These are phyloP conservation scores for Crotalaria pallida DNA, from an alignment of 306 rosid genomes.

Conservation along the genomic window DNA sequence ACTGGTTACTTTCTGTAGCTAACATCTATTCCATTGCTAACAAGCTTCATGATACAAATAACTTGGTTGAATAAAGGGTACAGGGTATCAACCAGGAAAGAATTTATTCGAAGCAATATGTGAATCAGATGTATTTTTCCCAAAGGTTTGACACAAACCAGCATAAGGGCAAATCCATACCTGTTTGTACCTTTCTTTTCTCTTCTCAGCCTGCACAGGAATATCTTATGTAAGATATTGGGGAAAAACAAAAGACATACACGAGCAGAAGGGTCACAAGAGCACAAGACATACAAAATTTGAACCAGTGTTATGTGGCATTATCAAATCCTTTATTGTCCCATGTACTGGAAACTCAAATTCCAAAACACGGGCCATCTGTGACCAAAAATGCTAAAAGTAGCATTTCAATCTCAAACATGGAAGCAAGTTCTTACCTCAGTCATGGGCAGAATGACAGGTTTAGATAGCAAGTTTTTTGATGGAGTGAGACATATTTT, in stretches of 20 bases:
- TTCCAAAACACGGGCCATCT: background rate
- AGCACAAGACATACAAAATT: slow-evolving; percentile 5
- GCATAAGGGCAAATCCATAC: slow-evolving; percentile 35
- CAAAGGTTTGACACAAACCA: background rate
- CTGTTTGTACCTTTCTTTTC: slow-evolving; percentile 72
- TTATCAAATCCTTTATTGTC: background rate
- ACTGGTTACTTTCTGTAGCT: background rate
- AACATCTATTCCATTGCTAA: slow-evolving; percentile 1
- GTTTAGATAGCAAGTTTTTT: background rate
- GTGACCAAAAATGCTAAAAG: background rate
- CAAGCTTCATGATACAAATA: slow-evolving; percentile 15
- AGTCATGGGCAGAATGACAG: background rate
- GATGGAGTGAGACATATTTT: background rate
- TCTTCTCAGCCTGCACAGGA: slow-evolving; percentile 62
- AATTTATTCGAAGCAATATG: slow-evolving; percentile 1
- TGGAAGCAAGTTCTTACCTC: background rate
- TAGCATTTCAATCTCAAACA: background rate
- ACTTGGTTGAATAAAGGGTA: slow-evolving; percentile 1
- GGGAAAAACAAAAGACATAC: background rate
- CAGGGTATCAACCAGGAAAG: slow-evolving; percentile 4
- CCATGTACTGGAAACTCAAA: background rate
- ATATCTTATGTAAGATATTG: slow-evolving; percentile 14
- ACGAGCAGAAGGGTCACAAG: background rate
- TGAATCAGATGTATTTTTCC: background rate
- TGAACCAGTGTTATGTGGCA: background rate